Evolutionary conservation across 106 monocot species (phyloP), one percentile per base, ranked within the genome.

Genomic region (Dendrobium nobile): DNA sequence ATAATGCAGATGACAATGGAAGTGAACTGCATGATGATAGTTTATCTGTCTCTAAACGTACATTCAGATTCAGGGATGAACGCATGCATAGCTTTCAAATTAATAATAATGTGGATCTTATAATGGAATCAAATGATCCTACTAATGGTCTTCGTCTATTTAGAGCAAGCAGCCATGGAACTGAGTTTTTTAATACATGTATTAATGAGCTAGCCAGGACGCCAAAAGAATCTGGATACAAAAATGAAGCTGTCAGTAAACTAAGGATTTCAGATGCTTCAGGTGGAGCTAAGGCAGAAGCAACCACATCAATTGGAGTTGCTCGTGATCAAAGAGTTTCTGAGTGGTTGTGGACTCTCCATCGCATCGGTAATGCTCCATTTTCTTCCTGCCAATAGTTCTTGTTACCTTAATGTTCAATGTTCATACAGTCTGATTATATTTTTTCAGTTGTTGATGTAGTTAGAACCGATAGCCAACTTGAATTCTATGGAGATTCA

Each of bases 341-440:
- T 82, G 98, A 95, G 82, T 99, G 98, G 98, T 84, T 95, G 65
- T 99, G 98, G 98, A 99, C 88, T 26, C 95, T 99, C 51, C 98
- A 99, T 85, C 86, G 95, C 87, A 99, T 95, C 58, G 98, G 98
- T 99, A 83, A 88, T 74, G 0, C 15, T 19, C 22, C 10, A 2
- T 77, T 26, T 75, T 82, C 20, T 27, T 28, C 17, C 40, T 40
- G 26, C 47, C 26, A 31, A 33, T 26, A 41, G 73, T 70, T 18
- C 28, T 45, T 75, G 27, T 10, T 78, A 31, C 16, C 24, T 73
- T 15, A 72, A 31, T 15, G 22, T n/a, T n/a, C n/a, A n/a, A n/a
- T n/a, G n/a, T 17, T 84, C 77, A 56, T 84, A 58, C 41, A 78
- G 41, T 9, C 41, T 87, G 65, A 86, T 28, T 59, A 18, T 47